Percentiles rank a stretch among this genome's conserved stretches.
These are phyloP conservation scores for Lipomyces yamanashiensis DNA, from an alignment of 805 yeast genomes.

Conservation along the genomic window DNA sequence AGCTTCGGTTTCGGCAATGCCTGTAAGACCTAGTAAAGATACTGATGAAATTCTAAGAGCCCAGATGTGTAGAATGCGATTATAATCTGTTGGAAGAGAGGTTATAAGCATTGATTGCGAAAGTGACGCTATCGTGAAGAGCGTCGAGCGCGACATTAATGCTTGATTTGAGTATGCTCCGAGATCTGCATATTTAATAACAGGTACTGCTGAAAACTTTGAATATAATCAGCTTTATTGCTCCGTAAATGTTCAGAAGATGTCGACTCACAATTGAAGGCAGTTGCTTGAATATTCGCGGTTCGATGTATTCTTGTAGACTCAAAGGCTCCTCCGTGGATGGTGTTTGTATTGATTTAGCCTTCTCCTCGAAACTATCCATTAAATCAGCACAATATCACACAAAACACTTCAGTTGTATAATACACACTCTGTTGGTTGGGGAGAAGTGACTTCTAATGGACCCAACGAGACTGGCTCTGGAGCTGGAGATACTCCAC, in stretches of 20 bases:
- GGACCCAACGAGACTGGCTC: constrained; percentile 18
- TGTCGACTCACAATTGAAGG: constrained; percentile 20
- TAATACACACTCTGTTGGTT: neutral
- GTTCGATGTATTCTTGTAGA: constrained; percentile 21
- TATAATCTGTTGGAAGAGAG: constrained; percentile 21
- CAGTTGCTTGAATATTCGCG: constrained; percentile 26
- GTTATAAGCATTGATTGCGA: constrained; percentile 17
- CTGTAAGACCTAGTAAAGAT: constrained; percentile 15
- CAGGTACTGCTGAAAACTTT: constrained; percentile 15
- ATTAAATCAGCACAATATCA: neutral
- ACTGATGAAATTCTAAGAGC: constrained; percentile 24
- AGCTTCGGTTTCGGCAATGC: constrained; percentile 45
- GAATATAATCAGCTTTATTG: neutral
- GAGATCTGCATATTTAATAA: constrained; percentile 13
- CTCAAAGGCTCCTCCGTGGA: constrained; percentile 22
- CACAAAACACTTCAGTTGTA: no score
- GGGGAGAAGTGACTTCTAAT: constrained; percentile 3
- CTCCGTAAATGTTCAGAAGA: neutral
- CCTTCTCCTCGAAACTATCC: neutral
- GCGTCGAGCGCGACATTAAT: constrained; percentile 25
- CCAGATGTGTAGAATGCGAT: constrained; percentile 32
- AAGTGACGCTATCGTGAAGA: constrained; percentile 20
- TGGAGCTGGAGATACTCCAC: constrained; percentile 24
- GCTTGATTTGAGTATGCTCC: constrained; percentile 18
- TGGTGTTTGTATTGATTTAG: constrained; percentile 24